phyloP scores from a whole-genome alignment of 2,329 filamentous ascomycete species.

The Cytospora leucostoma region DNA sequence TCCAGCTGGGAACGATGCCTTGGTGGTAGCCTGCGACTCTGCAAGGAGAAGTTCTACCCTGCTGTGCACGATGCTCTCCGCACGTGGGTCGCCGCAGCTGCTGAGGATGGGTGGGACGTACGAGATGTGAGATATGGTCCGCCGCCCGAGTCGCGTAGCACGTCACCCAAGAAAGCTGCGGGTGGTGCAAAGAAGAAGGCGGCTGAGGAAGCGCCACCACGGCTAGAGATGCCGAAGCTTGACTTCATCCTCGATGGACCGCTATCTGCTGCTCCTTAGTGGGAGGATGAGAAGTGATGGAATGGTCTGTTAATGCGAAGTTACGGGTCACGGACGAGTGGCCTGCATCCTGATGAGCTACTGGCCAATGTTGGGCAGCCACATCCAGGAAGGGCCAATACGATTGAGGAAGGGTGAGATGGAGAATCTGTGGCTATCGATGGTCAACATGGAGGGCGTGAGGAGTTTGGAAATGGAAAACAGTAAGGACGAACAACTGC shows the following conservation, averaged over 20 bases:
- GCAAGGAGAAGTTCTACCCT: conserved; percentile 97
- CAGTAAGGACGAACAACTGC: conserved; percentile 11
- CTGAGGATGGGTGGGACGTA: conserved; percentile 86
- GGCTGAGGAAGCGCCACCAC: conserved; percentile 55
- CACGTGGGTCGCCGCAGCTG: conserved; percentile 86
- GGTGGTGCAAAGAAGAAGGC: conserved; percentile 47
- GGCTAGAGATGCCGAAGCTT: conserved; percentile 61
- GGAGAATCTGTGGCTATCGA: neutral
- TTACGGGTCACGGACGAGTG: neutral
- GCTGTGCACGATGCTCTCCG: conserved; percentile 85
- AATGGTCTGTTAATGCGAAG: conserved; percentile 31
- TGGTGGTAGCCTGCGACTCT: conserved; percentile 80
- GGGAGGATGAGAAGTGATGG: conserved; percentile 35
- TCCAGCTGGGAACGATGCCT: conserved; percentile 92
- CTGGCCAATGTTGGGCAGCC: neutral
- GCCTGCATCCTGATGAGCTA: neutral
- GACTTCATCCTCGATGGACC: conserved; percentile 47
- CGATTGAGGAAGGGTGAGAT: neutral
- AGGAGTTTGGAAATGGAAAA: conserved; percentile 18
- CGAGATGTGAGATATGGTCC: conserved; percentile 77
- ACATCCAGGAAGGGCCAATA: neutral
- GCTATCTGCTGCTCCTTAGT: conserved; percentile 28
- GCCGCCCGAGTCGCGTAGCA: conserved; percentile 43
- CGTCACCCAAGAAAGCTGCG: conserved; percentile 47
- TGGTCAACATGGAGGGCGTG: neutral